Evolutionary conservation across 768 basidiomycete species (phyloP), one percentile per base, ranked within the genome.

Genomic region (Lactarius sanguifluus): DNA sequence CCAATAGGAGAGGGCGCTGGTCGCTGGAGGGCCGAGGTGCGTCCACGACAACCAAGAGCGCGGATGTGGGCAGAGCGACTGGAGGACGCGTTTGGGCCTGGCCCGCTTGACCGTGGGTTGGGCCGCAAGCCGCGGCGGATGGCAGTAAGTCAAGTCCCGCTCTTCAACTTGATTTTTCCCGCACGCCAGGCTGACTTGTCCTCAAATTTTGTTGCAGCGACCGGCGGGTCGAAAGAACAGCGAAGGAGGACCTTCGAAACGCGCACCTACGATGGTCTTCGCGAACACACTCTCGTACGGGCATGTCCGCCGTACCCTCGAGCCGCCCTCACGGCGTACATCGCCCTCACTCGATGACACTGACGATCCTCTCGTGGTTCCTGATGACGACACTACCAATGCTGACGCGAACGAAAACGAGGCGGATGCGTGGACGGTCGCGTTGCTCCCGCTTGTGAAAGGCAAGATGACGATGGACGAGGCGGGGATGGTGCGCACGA

Each of bases 81-180:
- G 28, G 66, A 69, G 47, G 59, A 59, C 32, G 56, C 62, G 41
- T 69, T 64, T 47, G 69, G 69, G 15, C 66, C 69, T 15, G 69
- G 69, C 23, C 62, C 58, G 13, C 61, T 69, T 30, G 38, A 57
- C 3, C 69, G 69, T 36, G 69, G 69, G n/a, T 10, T 59, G 30
- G 62, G 66, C n/a, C 65, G 64, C 28, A 68, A 68, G n/a, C 69
- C 69, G 30, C 62, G 62, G 50, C 62, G 62, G 13, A 25, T 64
- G 20, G 57, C 66, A 25, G 66, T 67, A 9, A 34, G 34, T 34
- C 34, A 50, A 63, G 66, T 64, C 1, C 5, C 25, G 16, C 41
- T 41, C 16, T 41, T 41, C 41, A 18, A 41, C n/a, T 13, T 32
- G 2, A 7, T 23, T 25, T 1, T 30, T 3, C 15, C 25, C 8